These are phyloP conservation scores for Cyclocybe aegerita DNA, from an alignment of 768 basidiomycete genomes.

Conservation along the genomic window DNA sequence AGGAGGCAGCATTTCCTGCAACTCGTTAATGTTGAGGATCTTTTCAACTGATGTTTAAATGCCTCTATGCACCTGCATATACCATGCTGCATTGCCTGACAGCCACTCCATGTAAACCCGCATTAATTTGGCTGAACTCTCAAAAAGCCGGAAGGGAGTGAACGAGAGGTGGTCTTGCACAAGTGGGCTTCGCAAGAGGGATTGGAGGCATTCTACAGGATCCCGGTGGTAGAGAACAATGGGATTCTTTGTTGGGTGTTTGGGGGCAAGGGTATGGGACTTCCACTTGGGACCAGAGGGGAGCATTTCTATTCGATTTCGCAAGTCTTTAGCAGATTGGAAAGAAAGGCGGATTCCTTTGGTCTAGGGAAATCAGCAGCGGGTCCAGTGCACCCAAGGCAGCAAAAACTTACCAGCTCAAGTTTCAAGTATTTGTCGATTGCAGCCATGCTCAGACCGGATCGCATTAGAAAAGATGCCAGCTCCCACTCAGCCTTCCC, in stretches of 20 bases:
- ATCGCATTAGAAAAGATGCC: slow-evolving; percentile 24
- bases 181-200: too few species aligned
- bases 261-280: too few species aligned
- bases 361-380: too few species aligned
- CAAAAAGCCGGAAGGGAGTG: slow-evolving; percentile 7
- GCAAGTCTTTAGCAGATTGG: too few species aligned
- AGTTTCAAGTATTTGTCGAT: slow-evolving; percentile 27
- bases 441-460: slow-evolving; percentile 25
- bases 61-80: slow-evolving; percentile 13
- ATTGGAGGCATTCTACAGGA: too few species aligned
- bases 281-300: too few species aligned
- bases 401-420: slow-evolving; percentile 18
- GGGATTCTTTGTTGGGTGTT: too few species aligned
- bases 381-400: not conserved
- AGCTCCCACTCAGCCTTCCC: slow-evolving; percentile 30
- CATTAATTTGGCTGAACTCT: slow-evolving; percentile 5
- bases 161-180: not conserved
- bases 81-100: slow-evolving; percentile 10
- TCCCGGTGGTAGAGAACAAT: too few species aligned
- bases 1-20: slow-evolving; percentile 13
- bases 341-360: too few species aligned
- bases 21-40: not conserved
- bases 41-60: not conserved
- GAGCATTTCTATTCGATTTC: too few species aligned
- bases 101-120: slow-evolving; percentile 14